Evolutionary conservation across 768 basidiomycete species (phyloP).

Genomic region (Macrocybe gigantea): DNA sequence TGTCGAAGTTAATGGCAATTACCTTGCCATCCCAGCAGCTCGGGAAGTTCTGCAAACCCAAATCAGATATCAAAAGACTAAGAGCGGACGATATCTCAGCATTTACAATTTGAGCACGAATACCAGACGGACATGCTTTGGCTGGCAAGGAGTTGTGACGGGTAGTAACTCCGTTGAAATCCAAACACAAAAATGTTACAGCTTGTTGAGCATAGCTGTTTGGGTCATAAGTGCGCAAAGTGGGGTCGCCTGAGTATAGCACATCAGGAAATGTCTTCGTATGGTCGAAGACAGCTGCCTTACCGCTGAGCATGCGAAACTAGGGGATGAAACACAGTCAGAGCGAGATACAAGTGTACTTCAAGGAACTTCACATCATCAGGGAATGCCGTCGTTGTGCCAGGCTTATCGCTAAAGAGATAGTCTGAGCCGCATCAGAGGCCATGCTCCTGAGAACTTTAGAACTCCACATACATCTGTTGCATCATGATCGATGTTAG

Average conservation of each 20-base stretch:
- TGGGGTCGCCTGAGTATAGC: slow-evolving; percentile 28
- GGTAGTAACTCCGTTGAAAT: slow-evolving; percentile 36
- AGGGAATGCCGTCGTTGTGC: slow-evolving; percentile 46
- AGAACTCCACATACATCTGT: slow-evolving; percentile 21
- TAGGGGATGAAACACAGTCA: slow-evolving; percentile 13
- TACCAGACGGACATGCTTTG: slow-evolving; percentile 35
- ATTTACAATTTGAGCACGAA: slow-evolving; percentile 46
- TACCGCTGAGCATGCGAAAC: slow-evolving; percentile 52
- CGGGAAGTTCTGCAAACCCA: slow-evolving; percentile 35
- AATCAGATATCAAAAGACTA: not conserved
- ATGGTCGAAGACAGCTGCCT: slow-evolving; percentile 6
- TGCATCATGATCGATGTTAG: not conserved
- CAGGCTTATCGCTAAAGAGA: slow-evolving; percentile 38
- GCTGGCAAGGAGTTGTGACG: slow-evolving; percentile 33
- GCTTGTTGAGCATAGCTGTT: slow-evolving; percentile 40
- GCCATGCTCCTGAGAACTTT: not conserved
- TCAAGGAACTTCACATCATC: slow-evolving; percentile 31
- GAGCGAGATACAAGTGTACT: not conserved
- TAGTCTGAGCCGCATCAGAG: slow-evolving; percentile 30
- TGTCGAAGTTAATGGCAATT: not conserved
- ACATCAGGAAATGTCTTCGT: not conserved
- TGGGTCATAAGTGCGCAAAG: slow-evolving; percentile 41
- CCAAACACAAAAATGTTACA: slow-evolving; percentile 41
- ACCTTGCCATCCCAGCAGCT: slow-evolving; percentile 56
- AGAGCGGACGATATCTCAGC: not conserved